Percentiles rank a stretch among this genome's conserved stretches.
phyloP scores from a whole-genome alignment of 257 asterid genomes.

The Cinchona pubescens region DNA sequence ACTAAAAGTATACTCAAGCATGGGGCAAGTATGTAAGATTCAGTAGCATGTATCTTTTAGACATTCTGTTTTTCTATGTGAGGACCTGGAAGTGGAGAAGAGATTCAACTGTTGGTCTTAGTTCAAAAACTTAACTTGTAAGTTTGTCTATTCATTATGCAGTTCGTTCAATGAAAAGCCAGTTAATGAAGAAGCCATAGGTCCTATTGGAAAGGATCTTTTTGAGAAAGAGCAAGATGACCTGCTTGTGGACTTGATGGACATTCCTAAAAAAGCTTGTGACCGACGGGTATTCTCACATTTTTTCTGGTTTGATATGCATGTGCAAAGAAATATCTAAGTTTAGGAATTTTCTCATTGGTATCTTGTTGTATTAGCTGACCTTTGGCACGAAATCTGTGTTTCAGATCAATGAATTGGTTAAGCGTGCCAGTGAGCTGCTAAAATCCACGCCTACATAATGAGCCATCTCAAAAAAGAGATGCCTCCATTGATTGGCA shows the following conservation, averaged over 20 bases:
- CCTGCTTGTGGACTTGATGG: slow-evolving; percentile 78
- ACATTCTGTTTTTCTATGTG: not conserved
- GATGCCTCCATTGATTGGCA: slow-evolving; percentile 90
- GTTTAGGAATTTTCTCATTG: not conserved
- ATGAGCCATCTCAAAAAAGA: slow-evolving; percentile 89
- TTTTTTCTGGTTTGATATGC: not conserved
- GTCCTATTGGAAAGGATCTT: slow-evolving; percentile 78
- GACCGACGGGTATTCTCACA: slow-evolving; percentile 70
- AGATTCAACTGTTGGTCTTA: not conserved
- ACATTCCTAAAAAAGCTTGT: slow-evolving; percentile 92
- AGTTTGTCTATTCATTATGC: slow-evolving; percentile 4
- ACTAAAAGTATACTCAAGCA: not conserved
- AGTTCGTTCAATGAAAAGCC: slow-evolving; percentile 93
- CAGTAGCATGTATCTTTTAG: not conserved
- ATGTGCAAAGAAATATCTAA: not conserved
- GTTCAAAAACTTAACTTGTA: not conserved
- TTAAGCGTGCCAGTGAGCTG: slow-evolving; percentile 95
- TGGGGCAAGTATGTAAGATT: not conserved
- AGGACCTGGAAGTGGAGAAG: not conserved
- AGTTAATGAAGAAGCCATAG: slow-evolving; percentile 53
- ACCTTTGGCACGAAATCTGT: not conserved
- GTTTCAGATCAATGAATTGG: slow-evolving; percentile 81
- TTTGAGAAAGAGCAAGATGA: slow-evolving; percentile 95
- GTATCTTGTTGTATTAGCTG: not conserved
- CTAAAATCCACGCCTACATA: slow-evolving; percentile 87